These are phyloP conservation scores for Phaffia tasmanica DNA, from an alignment of 768 basidiomycete species.

Conservation along the genomic window DNA sequence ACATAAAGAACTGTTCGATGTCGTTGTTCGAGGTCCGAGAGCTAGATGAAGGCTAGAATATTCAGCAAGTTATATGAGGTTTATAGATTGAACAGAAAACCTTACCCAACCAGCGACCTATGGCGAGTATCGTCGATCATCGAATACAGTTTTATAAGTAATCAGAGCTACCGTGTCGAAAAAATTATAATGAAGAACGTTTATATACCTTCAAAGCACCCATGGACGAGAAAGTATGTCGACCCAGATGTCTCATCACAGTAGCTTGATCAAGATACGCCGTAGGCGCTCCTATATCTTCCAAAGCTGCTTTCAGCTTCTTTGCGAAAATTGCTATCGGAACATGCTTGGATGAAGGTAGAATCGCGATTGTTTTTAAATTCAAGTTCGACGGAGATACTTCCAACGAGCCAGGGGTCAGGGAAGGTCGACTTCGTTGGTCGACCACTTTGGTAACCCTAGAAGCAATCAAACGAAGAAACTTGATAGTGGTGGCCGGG, in stretches of 20 bases:
- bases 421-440: constrained; percentile 14
- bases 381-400: constrained; percentile 51
- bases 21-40: constrained; percentile 82
- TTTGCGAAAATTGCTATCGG: constrained; percentile 82
- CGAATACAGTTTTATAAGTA: too few species aligned
- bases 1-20: constrained; percentile 91
- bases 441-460: constrained; percentile 73
- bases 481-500: constrained; percentile 38
- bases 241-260: constrained; percentile 78
- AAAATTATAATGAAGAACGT: not conserved
- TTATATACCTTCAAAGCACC: constrained; percentile 77
- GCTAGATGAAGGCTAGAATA: constrained; percentile 35
- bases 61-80: constrained; percentile 7
- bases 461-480: constrained; percentile 70
- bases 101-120: constrained; percentile 54
- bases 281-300: constrained; percentile 86
- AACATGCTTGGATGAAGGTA: constrained; percentile 75
- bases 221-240: constrained; percentile 90
- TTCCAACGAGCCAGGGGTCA: constrained; percentile 19
- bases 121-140: not conserved
- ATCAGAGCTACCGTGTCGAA: not conserved
- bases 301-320: constrained; percentile 75
- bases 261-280: constrained; percentile 88
- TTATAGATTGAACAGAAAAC: not conserved
- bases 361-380: constrained; percentile 83